Percentiles rank a stretch among this genome's conserved stretches.
phyloP scores from a whole-genome alignment of 345 rosid genomes.

The Syzygium jambos region DNA sequence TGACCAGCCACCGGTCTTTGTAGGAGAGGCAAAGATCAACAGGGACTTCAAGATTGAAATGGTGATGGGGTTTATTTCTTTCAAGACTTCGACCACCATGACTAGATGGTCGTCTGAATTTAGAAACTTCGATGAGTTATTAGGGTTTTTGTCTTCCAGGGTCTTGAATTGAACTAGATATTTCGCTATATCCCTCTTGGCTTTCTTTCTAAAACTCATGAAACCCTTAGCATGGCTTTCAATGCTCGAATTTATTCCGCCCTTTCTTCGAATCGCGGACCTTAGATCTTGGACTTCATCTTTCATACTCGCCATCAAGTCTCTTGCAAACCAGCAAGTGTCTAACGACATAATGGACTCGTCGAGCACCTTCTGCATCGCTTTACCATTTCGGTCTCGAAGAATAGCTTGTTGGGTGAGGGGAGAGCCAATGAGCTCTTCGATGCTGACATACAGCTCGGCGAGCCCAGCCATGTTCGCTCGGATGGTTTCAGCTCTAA shows the following conservation, averaged over 20 bases:
- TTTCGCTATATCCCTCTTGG: conserved; percentile 36
- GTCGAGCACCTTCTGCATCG: conserved; percentile 27
- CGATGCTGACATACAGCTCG: conserved; percentile 20
- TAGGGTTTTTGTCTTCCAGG: conserved; percentile 9
- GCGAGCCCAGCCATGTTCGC: conserved; percentile 23
- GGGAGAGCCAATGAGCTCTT: conserved; percentile 24
- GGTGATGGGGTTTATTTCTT: conserved; percentile 27
- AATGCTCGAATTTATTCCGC: conserved; percentile 11
- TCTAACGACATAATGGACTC: conserved; percentile 31
- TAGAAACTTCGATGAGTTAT: neutral
- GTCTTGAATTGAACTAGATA: conserved; percentile 30
- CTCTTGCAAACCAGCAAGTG: conserved; percentile 23
- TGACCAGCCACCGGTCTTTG: conserved; percentile 29
- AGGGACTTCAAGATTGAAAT: conserved; percentile 31
- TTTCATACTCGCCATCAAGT: conserved; percentile 28
- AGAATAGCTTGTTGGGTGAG: conserved; percentile 16
- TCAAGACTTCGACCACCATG: conserved; percentile 11
- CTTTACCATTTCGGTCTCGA: conserved; percentile 4
- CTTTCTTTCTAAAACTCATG: conserved; percentile 46
- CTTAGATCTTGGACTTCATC: conserved; percentile 26
- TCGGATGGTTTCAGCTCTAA: conserved; percentile 9
- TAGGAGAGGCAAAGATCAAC: conserved; percentile 28
- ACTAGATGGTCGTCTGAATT: conserved; percentile 11
- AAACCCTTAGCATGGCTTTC: conserved; percentile 31
- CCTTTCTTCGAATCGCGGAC: conserved; percentile 35